Conservation (phyloP, 1,284 basidiomycete genomes). For the Ceratobasidium sp. region DNA sequence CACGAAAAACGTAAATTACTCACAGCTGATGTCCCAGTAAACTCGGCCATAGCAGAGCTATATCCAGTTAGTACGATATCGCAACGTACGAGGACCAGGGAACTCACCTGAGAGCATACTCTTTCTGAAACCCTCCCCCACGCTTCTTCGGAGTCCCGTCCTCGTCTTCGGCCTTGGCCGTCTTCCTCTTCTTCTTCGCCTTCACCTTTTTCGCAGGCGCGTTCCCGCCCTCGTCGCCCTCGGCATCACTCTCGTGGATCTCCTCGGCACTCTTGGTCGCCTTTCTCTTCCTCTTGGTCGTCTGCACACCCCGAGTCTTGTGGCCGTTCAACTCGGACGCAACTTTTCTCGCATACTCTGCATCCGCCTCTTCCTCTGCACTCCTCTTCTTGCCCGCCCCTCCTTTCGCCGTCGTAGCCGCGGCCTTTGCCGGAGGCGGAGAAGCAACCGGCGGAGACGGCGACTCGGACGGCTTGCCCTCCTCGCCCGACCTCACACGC, state of each 20-base stretch:
- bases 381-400: slow-evolving; percentile 17
- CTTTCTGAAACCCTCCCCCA: slow-evolving; percentile 77
- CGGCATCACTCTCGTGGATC: slow-evolving; percentile 59
- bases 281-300: slow-evolving; percentile 65
- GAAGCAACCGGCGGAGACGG: slow-evolving; percentile 1
- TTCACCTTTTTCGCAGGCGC: slow-evolving; percentile 44
- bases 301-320: slow-evolving; percentile 51
- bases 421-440: not conserved
- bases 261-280: slow-evolving; percentile 67
- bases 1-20: slow-evolving; percentile 17
- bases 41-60: slow-evolving; percentile 38
- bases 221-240: slow-evolving; percentile 11
- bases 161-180: slow-evolving; percentile 33
- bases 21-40: slow-evolving; percentile 12
- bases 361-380: slow-evolving; percentile 59
- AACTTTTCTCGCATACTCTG: slow-evolving; percentile 74
- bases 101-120: slow-evolving; percentile 75
- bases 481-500: slow-evolving; percentile 40
- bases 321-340: slow-evolving; percentile 73
- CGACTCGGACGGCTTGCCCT: slow-evolving; percentile 7
- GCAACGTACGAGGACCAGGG: slow-evolving; percentile 32
- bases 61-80: slow-evolving; percentile 29
- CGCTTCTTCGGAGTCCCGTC: slow-evolving; percentile 57
- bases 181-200: slow-evolving; percentile 50
- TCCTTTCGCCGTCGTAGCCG: not conserved